Base-by-base conservation (phyloP, 2,329 filamentous ascomycete genomes). In the Fusarium nelsonii region DNA sequence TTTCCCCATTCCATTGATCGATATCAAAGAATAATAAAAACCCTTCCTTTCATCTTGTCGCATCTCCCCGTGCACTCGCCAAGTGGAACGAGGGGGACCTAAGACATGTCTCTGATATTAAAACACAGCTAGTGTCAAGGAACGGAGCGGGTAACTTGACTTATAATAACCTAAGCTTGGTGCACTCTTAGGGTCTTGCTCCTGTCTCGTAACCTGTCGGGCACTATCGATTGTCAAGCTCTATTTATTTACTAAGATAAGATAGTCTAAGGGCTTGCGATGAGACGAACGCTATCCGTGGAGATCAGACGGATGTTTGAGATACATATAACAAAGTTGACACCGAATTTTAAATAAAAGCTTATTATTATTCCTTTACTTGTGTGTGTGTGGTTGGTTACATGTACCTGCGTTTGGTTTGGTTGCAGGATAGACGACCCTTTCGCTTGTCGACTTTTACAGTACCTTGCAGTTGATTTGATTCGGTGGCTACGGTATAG, bases 401-500 rank as follows among this genome's bases (percentile, higher is more conserved):
- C 58, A 63, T 58, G 60, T 58, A 58, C 61, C 60, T 69, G 65
- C 51, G 46, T 65, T 30, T 62, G 6, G 23, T 23, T 23, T 33
- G 60, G 50, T 48, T 59, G 65, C 61, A 66, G 61, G 48, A 54
- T 52, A 8, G 23, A 23, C 23, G 44, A 39, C 53, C 36, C 53
- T 23, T 23, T 69, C 63, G 66, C 66, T 64, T 70, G 67, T 63
- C 48, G 34, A 40, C 23, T 6, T 23, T 23, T 23, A 63, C 30
- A 2, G 8, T 30, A 3, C 8, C 43, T 54, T 69, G 45, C 6
- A 34, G 32, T 49, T 49, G 48, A 51, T 69, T 49, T 49, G 48
- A 51, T 69, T 69, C 32, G 51, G 55, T 66, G 61, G 56, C 65
- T 69, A 52, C 36, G 36, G 43, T 52, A 39, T 63, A 70, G 67